A percentile compares a stretch with the other conserved stretches of the same genome.
These are phyloP conservation scores for Colletotrichum noveboracense DNA, from an alignment of 2,329 filamentous ascomycete genomes.

Conservation along the genomic window DNA sequence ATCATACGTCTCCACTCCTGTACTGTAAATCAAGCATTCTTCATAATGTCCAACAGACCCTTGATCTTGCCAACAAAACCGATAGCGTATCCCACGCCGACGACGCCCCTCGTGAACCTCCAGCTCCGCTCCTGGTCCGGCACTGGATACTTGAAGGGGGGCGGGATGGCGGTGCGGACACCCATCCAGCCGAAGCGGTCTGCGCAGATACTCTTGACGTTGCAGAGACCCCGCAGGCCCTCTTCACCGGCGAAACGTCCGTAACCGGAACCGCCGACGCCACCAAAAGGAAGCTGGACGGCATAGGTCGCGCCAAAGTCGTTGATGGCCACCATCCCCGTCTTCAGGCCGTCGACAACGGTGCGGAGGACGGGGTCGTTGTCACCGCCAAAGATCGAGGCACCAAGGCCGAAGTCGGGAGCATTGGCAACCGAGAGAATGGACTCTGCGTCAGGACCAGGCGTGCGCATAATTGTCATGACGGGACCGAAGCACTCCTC, in stretches of 20 bases:
- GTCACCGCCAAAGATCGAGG: conserved; percentile 82
- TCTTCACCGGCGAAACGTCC: conserved; percentile 93
- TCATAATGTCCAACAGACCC: conserved; percentile 46
- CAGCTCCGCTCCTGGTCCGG: conserved; percentile 66
- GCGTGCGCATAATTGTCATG: conserved; percentile 81
- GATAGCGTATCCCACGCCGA: conserved; percentile 65
- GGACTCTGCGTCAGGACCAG: conserved; percentile 60
- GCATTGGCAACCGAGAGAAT: conserved; percentile 83
- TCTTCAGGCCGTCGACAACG: conserved; percentile 72
- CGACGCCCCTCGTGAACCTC: conserved; percentile 66
- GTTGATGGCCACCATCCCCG: conserved; percentile 93
- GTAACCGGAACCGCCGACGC: conserved; percentile 87
- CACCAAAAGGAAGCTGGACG: conserved; percentile 93
- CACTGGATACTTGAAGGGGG: conserved; percentile 83
- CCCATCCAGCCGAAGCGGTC: conserved; percentile 71
- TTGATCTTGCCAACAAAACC: conserved; percentile 40
- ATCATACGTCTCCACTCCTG: neutral
- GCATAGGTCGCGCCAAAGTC: conserved; percentile 95
- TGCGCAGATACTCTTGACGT: conserved; percentile 83
- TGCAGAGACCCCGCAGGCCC: conserved; percentile 83
- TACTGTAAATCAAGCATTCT: conserved; percentile 39
- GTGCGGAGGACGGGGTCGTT: conserved; percentile 62
- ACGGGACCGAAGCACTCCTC: conserved; percentile 94
- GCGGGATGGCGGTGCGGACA: conserved; percentile 78
- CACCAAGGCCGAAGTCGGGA: conserved; percentile 84